Conservation (phyloP, 2,329 filamentous ascomycete genomes). For the Cadophora gregata region DNA sequence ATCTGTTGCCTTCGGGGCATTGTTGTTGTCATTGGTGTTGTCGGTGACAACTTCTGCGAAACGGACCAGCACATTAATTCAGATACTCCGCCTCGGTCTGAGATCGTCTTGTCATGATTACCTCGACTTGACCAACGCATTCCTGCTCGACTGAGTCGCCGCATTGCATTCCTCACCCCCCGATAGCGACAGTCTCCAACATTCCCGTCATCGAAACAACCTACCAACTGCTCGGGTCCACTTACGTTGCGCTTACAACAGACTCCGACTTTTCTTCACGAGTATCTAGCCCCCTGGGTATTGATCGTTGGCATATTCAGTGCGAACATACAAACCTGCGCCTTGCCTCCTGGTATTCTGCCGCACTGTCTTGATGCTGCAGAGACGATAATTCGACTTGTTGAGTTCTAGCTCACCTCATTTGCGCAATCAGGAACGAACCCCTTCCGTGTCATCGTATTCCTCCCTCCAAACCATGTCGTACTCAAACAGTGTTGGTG, state of each 20-base stretch:
- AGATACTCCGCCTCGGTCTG: neutral
- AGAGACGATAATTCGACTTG: constrained; percentile 28
- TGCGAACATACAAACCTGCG: neutral
- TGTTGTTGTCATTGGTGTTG: neutral
- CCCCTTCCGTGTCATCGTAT: constrained; percentile 32
- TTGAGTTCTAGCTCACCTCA: constrained; percentile 19
- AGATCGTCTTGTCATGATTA: constrained; percentile 29
- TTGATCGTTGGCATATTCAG: neutral
- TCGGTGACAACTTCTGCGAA: no score
- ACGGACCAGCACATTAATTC: neutral
- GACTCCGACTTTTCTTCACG: neutral
- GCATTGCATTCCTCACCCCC: constrained; percentile 11
- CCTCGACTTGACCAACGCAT: constrained; percentile 29
- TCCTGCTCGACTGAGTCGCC: constrained; percentile 23
- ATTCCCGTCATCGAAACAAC: constrained; percentile 6
- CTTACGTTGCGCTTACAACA: constrained; percentile 3
- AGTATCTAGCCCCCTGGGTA: neutral
- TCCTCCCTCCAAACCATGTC: constrained; percentile 54
- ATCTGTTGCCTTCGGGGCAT: neutral
- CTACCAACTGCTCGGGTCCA: neutral
- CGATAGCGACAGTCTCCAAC: constrained; percentile 1
- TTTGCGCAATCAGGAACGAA: constrained; percentile 32
- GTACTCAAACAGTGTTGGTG: constrained; percentile 62
- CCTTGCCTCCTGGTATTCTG: neutral
- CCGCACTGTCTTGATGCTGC: constrained; percentile 31